Evolutionary conservation across 495 filamentous ascomycete genomes (phyloP), one percentile per base, ranked within the genome.

Genomic region (Cetradonia linearis): DNA sequence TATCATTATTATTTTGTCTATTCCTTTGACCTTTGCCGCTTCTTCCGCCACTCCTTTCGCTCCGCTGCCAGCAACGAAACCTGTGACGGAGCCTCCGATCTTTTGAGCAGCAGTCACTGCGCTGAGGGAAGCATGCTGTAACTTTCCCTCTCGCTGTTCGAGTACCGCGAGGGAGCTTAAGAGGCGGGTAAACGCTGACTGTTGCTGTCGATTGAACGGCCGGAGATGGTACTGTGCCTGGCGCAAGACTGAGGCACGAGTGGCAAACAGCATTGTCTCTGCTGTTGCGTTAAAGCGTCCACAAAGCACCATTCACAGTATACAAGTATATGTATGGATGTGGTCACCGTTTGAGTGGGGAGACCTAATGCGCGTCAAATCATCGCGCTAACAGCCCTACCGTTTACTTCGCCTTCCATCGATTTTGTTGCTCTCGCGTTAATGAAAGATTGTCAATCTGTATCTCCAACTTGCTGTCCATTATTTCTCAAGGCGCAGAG

Each of bases 121-220:
- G 63, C 89, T 86, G 16, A 96, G 77, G 3, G 93, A 96, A 2
- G 88, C 85, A 63, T 76, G 72, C 66, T 88, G 86, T 64, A 98
- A 80, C 72, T 90, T 84, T 62, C 94, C 93, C 66, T 95, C 87
- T 69, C 85, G 85, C 73, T 98, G 93, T 73, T 98, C 93, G 63
- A 98, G 84, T 48, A 97, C 74, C 42, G 91, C 91, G 40, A 98
- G 83, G 49, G 89, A 91, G 48, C 89, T 95, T 53, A 96, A 78
- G 56, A 95, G 77, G 65, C 89, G 82, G 66, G 81, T 77, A 65
- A 88, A 73, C 56, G 79, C 73, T 56, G 75, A 76, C 56, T 64
- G 65, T 60, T 70, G 70, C 65, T 74, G 67, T 63, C 66, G 64
- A 63, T 69, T 70, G 58, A 70, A 65, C 23, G 70, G 61, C 56